Conservation (phyloP, 192 early-diverging fungal genomes). For the Coemansia reversa region DNA sequence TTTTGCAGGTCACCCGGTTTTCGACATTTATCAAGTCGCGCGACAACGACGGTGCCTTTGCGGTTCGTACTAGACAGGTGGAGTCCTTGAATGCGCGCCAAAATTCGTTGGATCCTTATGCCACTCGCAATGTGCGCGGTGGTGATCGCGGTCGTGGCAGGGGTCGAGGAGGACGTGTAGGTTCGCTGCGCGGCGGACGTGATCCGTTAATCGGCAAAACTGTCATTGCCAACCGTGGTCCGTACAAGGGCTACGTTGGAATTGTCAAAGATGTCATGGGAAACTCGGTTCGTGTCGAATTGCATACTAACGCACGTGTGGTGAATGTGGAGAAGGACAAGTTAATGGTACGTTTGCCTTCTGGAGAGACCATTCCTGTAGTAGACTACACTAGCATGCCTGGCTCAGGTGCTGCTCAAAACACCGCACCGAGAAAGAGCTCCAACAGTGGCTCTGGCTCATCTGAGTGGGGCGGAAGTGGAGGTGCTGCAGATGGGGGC, state of each 20-base stretch:
- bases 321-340: conserved; percentile 80
- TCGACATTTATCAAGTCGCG: conserved; percentile 79
- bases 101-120: conserved; percentile 40
- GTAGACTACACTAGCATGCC: conserved; percentile 24
- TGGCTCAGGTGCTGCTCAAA: conserved; percentile 3
- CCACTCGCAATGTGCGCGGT: conserved; percentile 36
- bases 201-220: conserved; percentile 67
- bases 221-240: conserved; percentile 80
- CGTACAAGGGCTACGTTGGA: conserved; percentile 96
- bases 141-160: conserved; percentile 23
- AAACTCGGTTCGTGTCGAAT: conserved; percentile 75
- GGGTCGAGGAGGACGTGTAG: conserved; percentile 46
- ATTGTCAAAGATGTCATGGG: conserved; percentile 88
- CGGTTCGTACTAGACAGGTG: conserved; percentile 65
- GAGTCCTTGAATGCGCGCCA: conserved; percentile 47
- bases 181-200: conserved; percentile 47
- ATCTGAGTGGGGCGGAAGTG: conserved; percentile 13
- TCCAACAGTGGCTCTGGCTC: neutral
- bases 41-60: conserved; percentile 76
- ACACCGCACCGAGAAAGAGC: neutral
- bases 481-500: conserved; percentile 7
- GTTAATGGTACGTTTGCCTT: conserved; percentile 64
- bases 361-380: conserved; percentile 57
- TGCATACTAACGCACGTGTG: conserved; percentile 84
- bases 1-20: conserved; percentile 80